Conservation (phyloP, 495 filamentous ascomycete species). For the Talaromyces thailandensis region DNA sequence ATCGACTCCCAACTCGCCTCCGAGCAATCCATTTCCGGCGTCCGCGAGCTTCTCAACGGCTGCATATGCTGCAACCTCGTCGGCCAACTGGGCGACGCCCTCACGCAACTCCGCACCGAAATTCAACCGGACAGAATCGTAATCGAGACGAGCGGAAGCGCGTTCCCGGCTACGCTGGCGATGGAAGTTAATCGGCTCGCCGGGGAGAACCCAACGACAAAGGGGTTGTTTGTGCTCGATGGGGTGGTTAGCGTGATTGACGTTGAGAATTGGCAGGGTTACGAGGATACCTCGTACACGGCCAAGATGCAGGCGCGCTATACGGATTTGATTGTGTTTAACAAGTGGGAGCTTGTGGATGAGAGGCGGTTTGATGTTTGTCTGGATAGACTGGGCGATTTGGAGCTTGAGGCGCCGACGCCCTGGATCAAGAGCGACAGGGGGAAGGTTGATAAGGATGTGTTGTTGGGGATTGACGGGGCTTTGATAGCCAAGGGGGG, state of each 20-base stretch:
- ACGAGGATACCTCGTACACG: constrained; percentile 83
- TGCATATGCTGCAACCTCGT: constrained; percentile 99
- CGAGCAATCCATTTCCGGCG: constrained; percentile 73
- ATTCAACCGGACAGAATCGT: constrained; percentile 73
- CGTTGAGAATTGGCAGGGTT: constrained; percentile 95
- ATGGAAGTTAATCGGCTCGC: constrained; percentile 84
- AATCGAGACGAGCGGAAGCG: constrained; percentile 83
- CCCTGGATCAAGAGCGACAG: constrained; percentile 72
- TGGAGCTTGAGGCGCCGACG: constrained; percentile 63
- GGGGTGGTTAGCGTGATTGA: constrained; percentile 91
- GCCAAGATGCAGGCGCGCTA: constrained; percentile 80
- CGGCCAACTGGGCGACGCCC: constrained; percentile 74
- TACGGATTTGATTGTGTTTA: constrained; percentile 88
- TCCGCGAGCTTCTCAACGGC: constrained; percentile 85
- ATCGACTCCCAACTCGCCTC: constrained; percentile 86
- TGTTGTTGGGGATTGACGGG: constrained; percentile 83
- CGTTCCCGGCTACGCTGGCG: constrained; percentile 84
- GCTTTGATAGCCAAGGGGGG: constrained; percentile 56
- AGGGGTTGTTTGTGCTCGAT: constrained; percentile 59
- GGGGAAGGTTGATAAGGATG: constrained; percentile 63
- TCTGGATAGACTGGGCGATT: constrained; percentile 74
- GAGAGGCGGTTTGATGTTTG: constrained; percentile 73
- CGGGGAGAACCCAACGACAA: constrained; percentile 33
- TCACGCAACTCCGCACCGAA: constrained; percentile 55
- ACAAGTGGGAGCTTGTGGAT: constrained; percentile 79